Base-by-base conservation (phyloP, 164 flowering plant genomes). In the Chimonanthus salicifolius region DNA sequence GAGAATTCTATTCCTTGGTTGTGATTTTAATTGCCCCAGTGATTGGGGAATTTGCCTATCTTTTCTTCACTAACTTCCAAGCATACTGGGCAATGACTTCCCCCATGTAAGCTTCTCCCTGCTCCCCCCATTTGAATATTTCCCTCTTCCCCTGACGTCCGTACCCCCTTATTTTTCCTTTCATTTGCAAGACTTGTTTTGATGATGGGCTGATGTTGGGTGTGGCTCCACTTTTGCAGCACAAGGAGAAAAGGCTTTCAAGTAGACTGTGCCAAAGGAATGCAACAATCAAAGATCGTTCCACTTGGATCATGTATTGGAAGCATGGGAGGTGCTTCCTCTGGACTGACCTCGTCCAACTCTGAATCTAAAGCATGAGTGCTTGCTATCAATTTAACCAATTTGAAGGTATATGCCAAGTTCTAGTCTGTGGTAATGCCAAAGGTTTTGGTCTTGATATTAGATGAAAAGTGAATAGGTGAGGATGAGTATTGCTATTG, bases 331-430 rank as follows among this genome's bases (percentile, higher is more conserved):
- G 80, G 78, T 70, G 70, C 79, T 54, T 76, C 83, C n/a, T 76
- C 84, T 64, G 83, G 79, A 64, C 58, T 78, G 73, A 81, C 82
- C 79, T 84, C 91, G n/a, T 76, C 85, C 65, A 82, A 81, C 74
- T 82, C 91, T 4, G 85, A 78, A 64, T 62, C 87, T 62, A 76
- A 82, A 69, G 84, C 76, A 49, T 85, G 83, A 84, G 74, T 67
- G 62, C 69, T 16, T n/a, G 64, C 64, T 33, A 33, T 54, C 11
- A 45, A 66, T 15, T 45, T 64, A 68, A 10, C 63, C 20, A 47
- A 67, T 71, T 9, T n/a, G 73, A 68, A 45, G 20, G 58, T 9
- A 50, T 33, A 33, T 63, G 74, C 15, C 65, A 62, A 13, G 51
- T 67, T 68, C 62, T 69, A 74, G 72, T 69, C 50, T 10, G 9